Conservation (phyloP, 768 basidiomycete species). For the Psilocybe cyanescens region DNA sequence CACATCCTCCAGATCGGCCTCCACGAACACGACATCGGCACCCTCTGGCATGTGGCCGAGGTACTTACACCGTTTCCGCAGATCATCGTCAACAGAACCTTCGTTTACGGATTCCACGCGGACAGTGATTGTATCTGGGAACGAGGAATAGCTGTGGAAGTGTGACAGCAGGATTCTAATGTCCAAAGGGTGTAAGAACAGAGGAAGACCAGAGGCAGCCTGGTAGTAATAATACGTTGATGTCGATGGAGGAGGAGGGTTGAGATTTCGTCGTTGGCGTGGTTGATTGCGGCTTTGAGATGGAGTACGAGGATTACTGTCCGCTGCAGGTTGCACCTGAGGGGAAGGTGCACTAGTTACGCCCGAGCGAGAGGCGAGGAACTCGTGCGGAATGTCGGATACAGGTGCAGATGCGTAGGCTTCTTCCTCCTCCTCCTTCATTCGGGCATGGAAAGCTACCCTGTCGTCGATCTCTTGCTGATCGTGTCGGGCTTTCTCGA, state of each 20-base stretch:
- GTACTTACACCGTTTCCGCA: constrained; percentile 95
- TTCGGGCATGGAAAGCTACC: constrained; percentile 31
- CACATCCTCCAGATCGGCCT: constrained; percentile 80
- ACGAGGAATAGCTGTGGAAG: constrained; percentile 77
- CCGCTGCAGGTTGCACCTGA: constrained; percentile 16
- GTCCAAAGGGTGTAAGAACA: constrained; percentile 95
- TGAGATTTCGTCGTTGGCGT: constrained; percentile 76
- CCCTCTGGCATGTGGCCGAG: constrained; percentile 90
- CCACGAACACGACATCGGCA: constrained; percentile 92
- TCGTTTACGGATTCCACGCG: constrained; percentile 79
- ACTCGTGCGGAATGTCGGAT: constrained; percentile 59
- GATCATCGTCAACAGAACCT: constrained; percentile 87
- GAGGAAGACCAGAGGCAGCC: constrained; percentile 85
- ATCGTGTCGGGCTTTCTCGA: constrained; percentile 66
- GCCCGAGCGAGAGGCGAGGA: constrained; percentile 49
- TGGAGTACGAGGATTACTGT: constrained; percentile 12
- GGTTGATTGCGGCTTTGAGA: constrained; percentile 45
- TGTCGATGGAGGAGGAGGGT: constrained; percentile 85
- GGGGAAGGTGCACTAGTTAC: constrained; percentile 16
- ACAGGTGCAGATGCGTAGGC: constrained; percentile 5
- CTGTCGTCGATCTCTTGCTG: constrained; percentile 57
- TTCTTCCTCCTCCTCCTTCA: constrained; percentile 32
- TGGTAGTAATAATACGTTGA: constrained; percentile 97
- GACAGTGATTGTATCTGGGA: constrained; percentile 82
- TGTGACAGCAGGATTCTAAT: constrained; percentile 91